Evolutionary conservation across 176 grass and related monocot species (phyloP).

Genomic region (Hyparrhenia diplandra): DNA sequence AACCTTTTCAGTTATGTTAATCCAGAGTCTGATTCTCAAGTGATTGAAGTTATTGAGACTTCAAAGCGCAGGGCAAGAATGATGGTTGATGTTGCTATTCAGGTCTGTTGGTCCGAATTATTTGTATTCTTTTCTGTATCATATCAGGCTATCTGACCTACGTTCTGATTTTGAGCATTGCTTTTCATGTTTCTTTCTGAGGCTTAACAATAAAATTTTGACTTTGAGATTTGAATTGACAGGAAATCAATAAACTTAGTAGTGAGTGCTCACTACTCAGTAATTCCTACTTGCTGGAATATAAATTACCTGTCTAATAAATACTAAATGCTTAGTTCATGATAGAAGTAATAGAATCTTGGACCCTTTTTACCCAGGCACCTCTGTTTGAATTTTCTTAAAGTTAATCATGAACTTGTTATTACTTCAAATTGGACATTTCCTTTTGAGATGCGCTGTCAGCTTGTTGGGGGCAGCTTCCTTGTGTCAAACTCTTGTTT

Average conservation of each 20-base stretch:
- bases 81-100: constrained; percentile 93
- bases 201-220: not conserved
- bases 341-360: not conserved
- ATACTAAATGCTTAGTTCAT: constrained; percentile 14
- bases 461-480: not conserved
- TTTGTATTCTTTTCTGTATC: constrained; percentile 8
- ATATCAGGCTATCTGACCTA: no score
- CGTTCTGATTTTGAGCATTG: not conserved
- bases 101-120: constrained; percentile 45
- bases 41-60: constrained; percentile 83
- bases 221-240: not conserved
- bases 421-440: not conserved
- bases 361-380: not conserved
- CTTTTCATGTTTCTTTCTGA: not conserved
- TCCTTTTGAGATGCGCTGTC: not conserved
- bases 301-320: not conserved
- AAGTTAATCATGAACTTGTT: not conserved
- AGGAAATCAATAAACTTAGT: not conserved
- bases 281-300: not conserved
- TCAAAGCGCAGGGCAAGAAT: constrained; percentile 71
- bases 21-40: constrained; percentile 89
- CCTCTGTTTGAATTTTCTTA: not conserved
- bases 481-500: not conserved
- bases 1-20: constrained; percentile 54
- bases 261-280: not conserved